A percentile compares a stretch with the other conserved stretches of the same genome.
phyloP scores from a whole-genome alignment of 1,284 basidiomycete genomes.

The Schizopora paradoxa region DNA sequence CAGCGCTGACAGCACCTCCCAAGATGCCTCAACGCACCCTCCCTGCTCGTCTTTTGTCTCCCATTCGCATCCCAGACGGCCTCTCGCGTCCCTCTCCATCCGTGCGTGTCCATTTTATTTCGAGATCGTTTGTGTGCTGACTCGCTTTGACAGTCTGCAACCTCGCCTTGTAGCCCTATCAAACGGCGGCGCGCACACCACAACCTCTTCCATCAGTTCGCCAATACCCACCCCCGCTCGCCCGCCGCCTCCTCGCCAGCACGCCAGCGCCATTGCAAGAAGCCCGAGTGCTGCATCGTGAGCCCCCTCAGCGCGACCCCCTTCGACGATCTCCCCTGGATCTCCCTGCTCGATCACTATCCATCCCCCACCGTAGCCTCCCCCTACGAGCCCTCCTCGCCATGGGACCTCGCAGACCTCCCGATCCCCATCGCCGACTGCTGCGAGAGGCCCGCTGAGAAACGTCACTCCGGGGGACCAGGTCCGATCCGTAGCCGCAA shows the following conservation, averaged over 20 bases:
- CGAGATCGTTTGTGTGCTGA: constrained; percentile 23
- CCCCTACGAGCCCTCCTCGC: constrained; percentile 31
- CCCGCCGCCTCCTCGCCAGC: constrained; percentile 24
- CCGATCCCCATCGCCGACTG: constrained; percentile 39
- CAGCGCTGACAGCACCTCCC: too few relatives aligned
- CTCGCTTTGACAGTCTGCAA: background rate
- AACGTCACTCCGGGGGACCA: constrained; percentile 20
- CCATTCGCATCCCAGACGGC: constrained; percentile 22
- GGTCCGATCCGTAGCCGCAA: constrained; percentile 56
- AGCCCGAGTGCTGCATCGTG: constrained; percentile 29
- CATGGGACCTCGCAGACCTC: constrained; percentile 53
- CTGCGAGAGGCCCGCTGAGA: too few relatives aligned
- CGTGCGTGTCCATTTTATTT: constrained; percentile 19
- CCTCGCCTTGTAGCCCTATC: background rate
- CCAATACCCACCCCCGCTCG: background rate
- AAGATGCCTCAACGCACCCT: background rate
- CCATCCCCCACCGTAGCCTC: too few relatives aligned
- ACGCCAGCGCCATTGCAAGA: constrained; percentile 34
- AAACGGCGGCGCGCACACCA: too few relatives aligned
- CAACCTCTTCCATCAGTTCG: constrained; percentile 5
- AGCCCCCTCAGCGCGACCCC: constrained; percentile 29
- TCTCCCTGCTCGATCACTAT: constrained; percentile 44
- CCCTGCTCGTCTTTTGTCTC: constrained; percentile 30
- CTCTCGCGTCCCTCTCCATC: constrained; percentile 11
- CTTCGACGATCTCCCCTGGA: constrained; percentile 61